Conservation (phyloP, 139 green algal species). For the Chlamydomonas incerta region DNA sequence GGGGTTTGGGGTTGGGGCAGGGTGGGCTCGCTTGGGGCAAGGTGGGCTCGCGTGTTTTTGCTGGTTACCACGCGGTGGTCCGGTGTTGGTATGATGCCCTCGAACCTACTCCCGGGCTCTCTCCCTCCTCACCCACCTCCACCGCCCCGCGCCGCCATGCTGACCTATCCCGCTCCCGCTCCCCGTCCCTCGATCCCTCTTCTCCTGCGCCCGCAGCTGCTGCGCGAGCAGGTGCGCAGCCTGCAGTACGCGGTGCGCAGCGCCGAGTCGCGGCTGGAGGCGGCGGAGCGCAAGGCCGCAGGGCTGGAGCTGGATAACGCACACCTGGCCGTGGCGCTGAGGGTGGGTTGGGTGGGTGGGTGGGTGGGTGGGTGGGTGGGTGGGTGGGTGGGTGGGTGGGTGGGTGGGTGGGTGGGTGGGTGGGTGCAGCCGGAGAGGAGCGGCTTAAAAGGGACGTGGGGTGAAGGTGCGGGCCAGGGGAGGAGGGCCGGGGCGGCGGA, state of each 20-base stretch:
- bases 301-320: conserved; percentile 17
- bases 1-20: background rate
- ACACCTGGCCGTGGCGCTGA: background rate
- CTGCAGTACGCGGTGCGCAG: conserved; percentile 35
- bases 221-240: conserved; percentile 26
- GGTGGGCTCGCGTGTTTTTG: too few relatives aligned
- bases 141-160: background rate
- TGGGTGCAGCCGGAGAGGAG: too few relatives aligned
- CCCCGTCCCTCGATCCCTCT: background rate
- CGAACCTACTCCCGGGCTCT: too few relatives aligned
- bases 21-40: too few relatives aligned
- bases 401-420: too few relatives aligned
- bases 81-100: too few relatives aligned
- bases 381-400: too few relatives aligned
- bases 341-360: background rate
- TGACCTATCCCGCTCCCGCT: background rate
- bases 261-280: conserved; percentile 17
- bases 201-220: background rate
- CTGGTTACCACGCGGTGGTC: too few relatives aligned
- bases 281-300: background rate
- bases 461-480: too few relatives aligned
- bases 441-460: too few relatives aligned
- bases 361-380: background rate
- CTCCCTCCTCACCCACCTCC: too few relatives aligned
- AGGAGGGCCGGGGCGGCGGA: too few relatives aligned